Evolutionary conservation across 106 monocot species (phyloP).

Genomic region (Triglochin maritima): DNA sequence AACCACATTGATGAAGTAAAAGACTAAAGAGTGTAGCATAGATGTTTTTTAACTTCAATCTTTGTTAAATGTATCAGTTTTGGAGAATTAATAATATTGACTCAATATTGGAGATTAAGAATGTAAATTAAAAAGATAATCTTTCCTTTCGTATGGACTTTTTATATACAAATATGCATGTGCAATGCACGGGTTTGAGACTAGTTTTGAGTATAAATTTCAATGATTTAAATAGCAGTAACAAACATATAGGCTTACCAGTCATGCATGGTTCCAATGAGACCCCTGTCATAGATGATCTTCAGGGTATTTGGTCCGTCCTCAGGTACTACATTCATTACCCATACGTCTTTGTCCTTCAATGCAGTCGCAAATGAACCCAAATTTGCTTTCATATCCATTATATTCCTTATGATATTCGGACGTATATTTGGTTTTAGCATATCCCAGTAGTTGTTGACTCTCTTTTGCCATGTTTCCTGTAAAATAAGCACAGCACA

Average conservation of each 20-base stretch:
- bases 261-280: constrained; percentile 1
- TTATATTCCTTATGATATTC: constrained; percentile 70
- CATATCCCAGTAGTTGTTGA: constrained; percentile 59
- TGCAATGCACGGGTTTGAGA: too few relatives aligned
- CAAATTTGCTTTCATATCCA: constrained; percentile 66
- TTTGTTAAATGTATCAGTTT: too few relatives aligned
- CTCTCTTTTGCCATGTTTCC: constrained; percentile 66
- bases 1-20: too few relatives aligned
- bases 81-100: too few relatives aligned
- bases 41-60: too few relatives aligned
- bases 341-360: constrained; percentile 5
- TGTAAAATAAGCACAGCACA: constrained; percentile 11
- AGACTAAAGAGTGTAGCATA: too few relatives aligned
- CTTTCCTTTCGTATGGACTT: too few relatives aligned
- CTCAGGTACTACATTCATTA: constrained; percentile 5
- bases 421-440: constrained; percentile 45
- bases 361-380: constrained; percentile 9
- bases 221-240: too few relatives aligned
- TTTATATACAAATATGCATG: too few relatives aligned
- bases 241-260: constrained; percentile 6
- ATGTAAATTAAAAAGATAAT: too few relatives aligned
- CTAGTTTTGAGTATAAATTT: too few relatives aligned
- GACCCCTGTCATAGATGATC: constrained; percentile 4
- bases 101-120: too few relatives aligned
- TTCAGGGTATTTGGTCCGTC: constrained; percentile 2